Conservation (phyloP, 306 rosid genomes). For the Pueraria montana region DNA sequence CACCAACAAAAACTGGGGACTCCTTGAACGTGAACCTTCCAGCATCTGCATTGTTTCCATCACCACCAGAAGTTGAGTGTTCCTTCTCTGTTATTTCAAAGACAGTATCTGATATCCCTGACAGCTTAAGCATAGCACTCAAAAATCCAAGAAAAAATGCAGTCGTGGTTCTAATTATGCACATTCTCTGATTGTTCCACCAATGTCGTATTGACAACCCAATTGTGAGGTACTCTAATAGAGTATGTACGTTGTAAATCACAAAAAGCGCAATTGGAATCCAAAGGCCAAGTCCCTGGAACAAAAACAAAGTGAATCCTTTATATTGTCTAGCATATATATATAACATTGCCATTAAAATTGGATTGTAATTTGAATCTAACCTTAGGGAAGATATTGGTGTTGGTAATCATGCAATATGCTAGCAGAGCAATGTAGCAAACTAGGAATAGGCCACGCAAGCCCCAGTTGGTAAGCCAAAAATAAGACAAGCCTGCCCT, state of each 20-base stretch:
- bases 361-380: conserved; percentile 25
- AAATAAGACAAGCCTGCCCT: conserved; percentile 62
- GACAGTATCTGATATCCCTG: conserved; percentile 61
- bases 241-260: conserved; percentile 44
- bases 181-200: conserved; percentile 86
- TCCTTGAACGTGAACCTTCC: conserved; percentile 65
- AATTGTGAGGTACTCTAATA: conserved; percentile 49
- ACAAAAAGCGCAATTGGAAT: conserved; percentile 52
- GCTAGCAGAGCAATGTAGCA: conserved; percentile 67
- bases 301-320: background rate
- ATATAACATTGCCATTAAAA: background rate
- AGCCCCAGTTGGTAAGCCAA: conserved; percentile 58
- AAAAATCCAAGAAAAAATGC: conserved; percentile 65
- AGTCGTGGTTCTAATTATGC: conserved; percentile 52
- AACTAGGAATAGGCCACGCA: conserved; percentile 53
- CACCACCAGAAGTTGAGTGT: conserved; percentile 36
- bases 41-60: conserved; percentile 31
- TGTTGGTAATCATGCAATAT: conserved; percentile 70
- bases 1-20: conserved; percentile 68
- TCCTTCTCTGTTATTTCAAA: conserved; percentile 79
- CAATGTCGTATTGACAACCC: conserved; percentile 67
- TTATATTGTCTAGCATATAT: background rate
- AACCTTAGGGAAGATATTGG: conserved; percentile 76
- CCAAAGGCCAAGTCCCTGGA: conserved; percentile 58
- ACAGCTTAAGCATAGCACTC: conserved; percentile 55